Evolutionary conservation across 1,139 yeast genomes (phyloP), one percentile per base, ranked within the genome.

Genomic region (Kluyveromyces sp.): DNA sequence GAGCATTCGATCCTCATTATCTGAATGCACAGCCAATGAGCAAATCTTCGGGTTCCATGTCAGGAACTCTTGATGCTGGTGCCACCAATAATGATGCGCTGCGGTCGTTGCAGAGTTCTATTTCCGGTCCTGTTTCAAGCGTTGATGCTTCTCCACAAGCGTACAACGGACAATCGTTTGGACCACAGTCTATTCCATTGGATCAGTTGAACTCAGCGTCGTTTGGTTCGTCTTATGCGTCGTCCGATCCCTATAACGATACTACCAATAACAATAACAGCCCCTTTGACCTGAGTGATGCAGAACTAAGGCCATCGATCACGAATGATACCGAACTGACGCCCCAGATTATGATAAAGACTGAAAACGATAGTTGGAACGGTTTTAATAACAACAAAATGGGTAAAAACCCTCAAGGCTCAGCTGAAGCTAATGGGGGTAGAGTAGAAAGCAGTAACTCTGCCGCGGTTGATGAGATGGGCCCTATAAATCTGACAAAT

Each of bases 231-330:
- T 18, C 29, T 9, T 33, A 35, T 4, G 16, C 42, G 12, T 33
- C 45, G 9, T 28, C 40, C 3, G 36, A 41, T 30, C 36, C 18
- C 22, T 36, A 30, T 16, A 31, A 19, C 13, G 28, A 32, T 19
- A 13, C 42, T 6, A 18, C 8, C 26, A 22, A 22, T 9, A 22
- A 41, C n/a, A 41, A 41, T 20, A 36, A 36, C 32, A 41, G 43
- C 31, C 43, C 43, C 15, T 36, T 41, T 19, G 43, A 41, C 12
- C 13, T 41, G 11, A 36, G 36, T 15, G 39, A 31, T 20, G 18
- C 26, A 9, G 40, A 41, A n/a, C 33, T 36, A 9, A 41, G 35
- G 18, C 35, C 35, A 8, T 20, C 41, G n/a, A 31, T 30, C 11
- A 30, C 41, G 12, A 31, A 22, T 17, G 29, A 32, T 9, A 30